Conservation (phyloP, 1,284 basidiomycete species). For the Earliella scabrosa region DNA sequence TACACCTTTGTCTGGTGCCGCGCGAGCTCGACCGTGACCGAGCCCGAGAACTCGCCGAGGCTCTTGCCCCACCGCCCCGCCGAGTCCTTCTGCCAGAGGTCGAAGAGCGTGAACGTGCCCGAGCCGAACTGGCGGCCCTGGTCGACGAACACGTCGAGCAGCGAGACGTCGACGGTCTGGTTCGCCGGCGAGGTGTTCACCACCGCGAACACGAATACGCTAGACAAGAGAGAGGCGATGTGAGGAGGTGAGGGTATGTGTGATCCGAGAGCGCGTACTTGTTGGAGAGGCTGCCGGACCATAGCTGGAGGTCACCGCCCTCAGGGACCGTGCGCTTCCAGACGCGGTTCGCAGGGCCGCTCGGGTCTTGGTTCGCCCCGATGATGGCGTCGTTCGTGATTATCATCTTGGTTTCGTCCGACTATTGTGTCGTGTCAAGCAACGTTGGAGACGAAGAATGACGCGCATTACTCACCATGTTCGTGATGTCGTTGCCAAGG, state of each 20-base stretch:
- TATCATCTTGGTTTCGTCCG: slow-evolving; percentile 38
- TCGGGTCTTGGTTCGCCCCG: slow-evolving; percentile 38
- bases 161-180: slow-evolving; percentile 37
- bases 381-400: slow-evolving; percentile 43
- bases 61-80: slow-evolving; percentile 38
- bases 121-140: slow-evolving; percentile 34
- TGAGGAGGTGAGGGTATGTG: not conserved
- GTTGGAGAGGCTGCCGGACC: slow-evolving; percentile 37
- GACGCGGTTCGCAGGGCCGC: slow-evolving; percentile 34
- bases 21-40: slow-evolving; percentile 32
- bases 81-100: slow-evolving; percentile 43
- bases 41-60: slow-evolving; percentile 33
- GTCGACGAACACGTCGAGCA: slow-evolving; percentile 41
- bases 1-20: slow-evolving; percentile 38
- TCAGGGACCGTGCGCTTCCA: slow-evolving; percentile 34
- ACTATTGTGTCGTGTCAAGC: slow-evolving; percentile 19
- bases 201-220: slow-evolving; percentile 39
- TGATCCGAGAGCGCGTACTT: slow-evolving; percentile 27
- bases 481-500: slow-evolving; percentile 44
- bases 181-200: slow-evolving; percentile 40
- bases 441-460: not conserved
- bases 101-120: slow-evolving; percentile 36
- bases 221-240: slow-evolving; percentile 2
- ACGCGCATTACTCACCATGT: slow-evolving; percentile 32
- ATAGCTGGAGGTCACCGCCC: slow-evolving; percentile 38